These are phyloP conservation scores for Leccinum uliginosum DNA, from an alignment of 768 basidiomycete genomes.

Conservation along the genomic window DNA sequence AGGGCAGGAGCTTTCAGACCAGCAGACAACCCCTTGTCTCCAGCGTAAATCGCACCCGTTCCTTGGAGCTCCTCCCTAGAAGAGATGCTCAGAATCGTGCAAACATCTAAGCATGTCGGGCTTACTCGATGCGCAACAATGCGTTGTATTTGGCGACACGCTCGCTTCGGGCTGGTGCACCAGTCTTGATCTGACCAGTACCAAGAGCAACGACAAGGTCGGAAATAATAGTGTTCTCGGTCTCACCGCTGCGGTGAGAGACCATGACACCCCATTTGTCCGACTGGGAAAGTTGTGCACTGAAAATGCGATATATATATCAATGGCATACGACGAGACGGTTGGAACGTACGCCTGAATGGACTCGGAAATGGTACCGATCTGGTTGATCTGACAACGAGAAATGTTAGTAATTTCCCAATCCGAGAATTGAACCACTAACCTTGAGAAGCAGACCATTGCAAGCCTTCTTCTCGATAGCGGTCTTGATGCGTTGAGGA, in stretches of 20 bases:
- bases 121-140: constrained; percentile 86
- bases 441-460: constrained; percentile 96
- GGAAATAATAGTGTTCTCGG: constrained; percentile 95
- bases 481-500: constrained; percentile 94
- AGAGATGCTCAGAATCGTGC: not conserved
- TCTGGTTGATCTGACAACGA: constrained; percentile 79
- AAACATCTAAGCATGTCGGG: constrained; percentile 7
- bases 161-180: constrained; percentile 93
- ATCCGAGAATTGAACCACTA: not conserved
- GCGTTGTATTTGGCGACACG: constrained; percentile 95
- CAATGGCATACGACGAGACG: not conserved
- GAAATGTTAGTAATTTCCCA: not conserved
- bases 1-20: constrained; percentile 72
- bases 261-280: constrained; percentile 99
- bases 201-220: constrained; percentile 93
- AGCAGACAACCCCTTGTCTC: constrained; percentile 72
- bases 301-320: constrained; percentile 28
- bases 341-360: constrained; percentile 83
- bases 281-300: constrained; percentile 92
- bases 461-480: constrained; percentile 99
- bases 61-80: constrained; percentile 71
- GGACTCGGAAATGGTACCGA: constrained; percentile 97
- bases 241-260: constrained; percentile 98
- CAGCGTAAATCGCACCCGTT: constrained; percentile 66
- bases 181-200: constrained; percentile 96